phyloP scores from a whole-genome alignment of 2,329 filamentous ascomycete genomes.

The Aspergillus sp. region DNA sequence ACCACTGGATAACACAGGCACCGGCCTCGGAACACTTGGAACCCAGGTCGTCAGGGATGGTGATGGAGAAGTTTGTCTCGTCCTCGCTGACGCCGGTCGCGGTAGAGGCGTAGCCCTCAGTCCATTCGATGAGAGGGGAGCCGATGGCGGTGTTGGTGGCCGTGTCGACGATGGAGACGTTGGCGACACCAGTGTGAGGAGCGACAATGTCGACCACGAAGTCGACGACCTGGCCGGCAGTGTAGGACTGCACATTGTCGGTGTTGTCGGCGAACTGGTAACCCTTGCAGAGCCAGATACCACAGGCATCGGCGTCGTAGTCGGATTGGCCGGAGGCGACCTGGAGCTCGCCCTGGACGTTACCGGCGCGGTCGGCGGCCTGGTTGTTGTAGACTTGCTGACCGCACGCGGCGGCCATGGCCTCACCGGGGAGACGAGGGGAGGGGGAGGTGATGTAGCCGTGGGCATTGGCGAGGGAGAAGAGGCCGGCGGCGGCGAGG shows the following conservation, averaged over 20 bases:
- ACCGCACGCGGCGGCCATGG: slow-evolving; percentile 59
- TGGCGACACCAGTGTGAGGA: slow-evolving; percentile 54
- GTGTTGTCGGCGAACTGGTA: slow-evolving; percentile 62
- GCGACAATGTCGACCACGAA: slow-evolving; percentile 52
- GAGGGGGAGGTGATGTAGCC: slow-evolving; percentile 56
- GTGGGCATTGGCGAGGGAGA: slow-evolving; percentile 56
- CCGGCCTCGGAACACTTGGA: slow-evolving; percentile 33
- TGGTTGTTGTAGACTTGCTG: slow-evolving; percentile 60
- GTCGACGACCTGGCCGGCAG: slow-evolving; percentile 49
- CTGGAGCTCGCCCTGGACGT: slow-evolving; percentile 61
- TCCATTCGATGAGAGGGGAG: slow-evolving; percentile 37
- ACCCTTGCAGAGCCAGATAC: slow-evolving; percentile 63
- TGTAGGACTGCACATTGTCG: slow-evolving; percentile 57
- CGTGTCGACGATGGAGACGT: slow-evolving; percentile 56
- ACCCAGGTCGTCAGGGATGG: slow-evolving; percentile 35
- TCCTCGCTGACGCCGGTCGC: slow-evolving; percentile 31
- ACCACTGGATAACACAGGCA: slow-evolving; percentile 42
- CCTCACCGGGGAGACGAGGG: slow-evolving; percentile 56
- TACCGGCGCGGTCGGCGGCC: slow-evolving; percentile 59
- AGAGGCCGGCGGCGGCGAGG: slow-evolving; percentile 49
- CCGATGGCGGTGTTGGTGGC: slow-evolving; percentile 47
- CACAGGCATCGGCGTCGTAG: slow-evolving; percentile 54
- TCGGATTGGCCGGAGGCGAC: slow-evolving; percentile 53
- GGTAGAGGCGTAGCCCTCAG: slow-evolving; percentile 35
- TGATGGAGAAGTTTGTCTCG: slow-evolving; percentile 38